A percentile compares a stretch with the other conserved stretches of the same genome.
phyloP scores from a whole-genome alignment of 2,329 filamentous ascomycete genomes.

The Trichoderma breve region DNA sequence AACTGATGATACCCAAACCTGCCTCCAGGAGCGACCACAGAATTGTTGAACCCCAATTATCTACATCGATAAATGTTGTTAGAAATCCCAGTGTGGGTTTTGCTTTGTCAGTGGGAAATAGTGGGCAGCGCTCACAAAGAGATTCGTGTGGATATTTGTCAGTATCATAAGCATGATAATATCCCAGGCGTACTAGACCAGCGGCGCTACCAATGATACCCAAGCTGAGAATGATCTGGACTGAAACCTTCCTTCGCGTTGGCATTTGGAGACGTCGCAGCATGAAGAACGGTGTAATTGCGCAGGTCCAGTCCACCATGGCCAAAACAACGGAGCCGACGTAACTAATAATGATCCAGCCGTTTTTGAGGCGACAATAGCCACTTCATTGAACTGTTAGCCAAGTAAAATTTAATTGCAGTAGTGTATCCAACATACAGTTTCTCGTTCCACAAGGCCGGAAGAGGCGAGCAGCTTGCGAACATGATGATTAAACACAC shows the following conservation, averaged over 20 bases:
- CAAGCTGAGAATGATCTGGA: not conserved
- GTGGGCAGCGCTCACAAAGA: not conserved
- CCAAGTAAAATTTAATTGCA: not conserved
- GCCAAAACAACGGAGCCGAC: not conserved
- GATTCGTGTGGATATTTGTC: not conserved
- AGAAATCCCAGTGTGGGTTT: not conserved
- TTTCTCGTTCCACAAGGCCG: not conserved
- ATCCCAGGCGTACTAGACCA: not conserved
- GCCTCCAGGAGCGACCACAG: conserved; percentile 2
- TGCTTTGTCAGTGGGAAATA: not conserved
- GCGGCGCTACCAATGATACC: not conserved
- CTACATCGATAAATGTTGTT: not conserved
- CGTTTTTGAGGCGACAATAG: not conserved
- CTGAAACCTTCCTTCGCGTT: not conserved
- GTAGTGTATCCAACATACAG: not conserved
- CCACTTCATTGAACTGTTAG: not conserved
- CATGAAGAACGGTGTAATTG: conserved; percentile 1
- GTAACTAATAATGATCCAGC: conserved; percentile 11
- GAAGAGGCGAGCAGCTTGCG: not conserved
- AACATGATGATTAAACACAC: not conserved
- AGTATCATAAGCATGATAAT: conserved; percentile 4
- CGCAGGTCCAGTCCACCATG: not conserved
- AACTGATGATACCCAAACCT: not conserved
- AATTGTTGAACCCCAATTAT: not conserved
- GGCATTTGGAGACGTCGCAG: not conserved